These are phyloP conservation scores for Penicillium thymicola DNA, from an alignment of 2,329 filamentous ascomycete genomes.

Conservation along the genomic window DNA sequence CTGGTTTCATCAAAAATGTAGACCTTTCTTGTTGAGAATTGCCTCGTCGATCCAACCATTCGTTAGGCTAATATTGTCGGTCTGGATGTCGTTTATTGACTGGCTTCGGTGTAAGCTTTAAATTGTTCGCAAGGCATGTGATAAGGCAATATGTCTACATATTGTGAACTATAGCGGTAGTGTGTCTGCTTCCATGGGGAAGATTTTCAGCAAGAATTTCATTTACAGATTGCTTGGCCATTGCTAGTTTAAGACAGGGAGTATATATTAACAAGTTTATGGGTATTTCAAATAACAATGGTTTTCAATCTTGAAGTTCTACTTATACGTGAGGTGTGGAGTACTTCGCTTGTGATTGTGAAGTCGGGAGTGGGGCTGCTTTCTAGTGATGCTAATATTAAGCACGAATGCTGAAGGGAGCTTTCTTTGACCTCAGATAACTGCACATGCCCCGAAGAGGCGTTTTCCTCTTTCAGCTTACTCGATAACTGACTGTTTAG, in stretches of 20 bases:
- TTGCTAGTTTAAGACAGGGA: no score
- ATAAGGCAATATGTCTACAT: background rate
- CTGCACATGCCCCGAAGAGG: background rate
- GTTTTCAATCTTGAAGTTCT: background rate
- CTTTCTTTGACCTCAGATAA: background rate
- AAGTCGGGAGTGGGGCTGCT: background rate
- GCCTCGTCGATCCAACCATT: background rate
- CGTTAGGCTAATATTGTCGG: background rate
- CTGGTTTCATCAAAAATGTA: background rate
- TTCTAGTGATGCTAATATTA: background rate
- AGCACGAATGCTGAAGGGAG: background rate
- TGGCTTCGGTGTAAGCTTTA: background rate
- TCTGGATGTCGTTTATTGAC: background rate
- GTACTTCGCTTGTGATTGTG: background rate
- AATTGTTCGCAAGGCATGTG: background rate
- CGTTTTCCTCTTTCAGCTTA: background rate
- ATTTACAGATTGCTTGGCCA: background rate
- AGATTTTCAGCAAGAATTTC: background rate
- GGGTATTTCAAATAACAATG: no score
- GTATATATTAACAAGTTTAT: background rate
- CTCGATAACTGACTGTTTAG: background rate
- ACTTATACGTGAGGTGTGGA: background rate
- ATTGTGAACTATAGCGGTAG: background rate
- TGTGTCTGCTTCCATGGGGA: background rate
- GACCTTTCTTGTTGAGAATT: background rate